Evolutionary conservation across 2,329 filamentous ascomycete species (phyloP).

Genomic region (Chrysosporium keratinophilum): DNA sequence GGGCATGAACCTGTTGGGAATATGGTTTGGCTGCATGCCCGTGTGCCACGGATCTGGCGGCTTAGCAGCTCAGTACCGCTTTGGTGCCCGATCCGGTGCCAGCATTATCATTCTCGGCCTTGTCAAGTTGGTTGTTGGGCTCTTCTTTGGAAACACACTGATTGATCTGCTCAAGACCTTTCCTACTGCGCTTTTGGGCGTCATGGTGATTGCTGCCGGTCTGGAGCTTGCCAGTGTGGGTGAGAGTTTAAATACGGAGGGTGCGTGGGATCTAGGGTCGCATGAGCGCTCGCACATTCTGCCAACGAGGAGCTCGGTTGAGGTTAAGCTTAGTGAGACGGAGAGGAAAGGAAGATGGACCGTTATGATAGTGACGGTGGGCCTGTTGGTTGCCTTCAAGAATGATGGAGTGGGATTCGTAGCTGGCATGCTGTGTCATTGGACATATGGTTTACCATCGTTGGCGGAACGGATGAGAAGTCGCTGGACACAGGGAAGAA

Average conservation of each 20-base stretch:
- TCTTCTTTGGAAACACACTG: slow-evolving; percentile 65
- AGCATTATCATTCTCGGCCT: slow-evolving; percentile 70
- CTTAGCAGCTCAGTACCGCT: slow-evolving; percentile 79
- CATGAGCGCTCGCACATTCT: slow-evolving; percentile 18
- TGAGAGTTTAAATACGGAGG: slow-evolving; percentile 67
- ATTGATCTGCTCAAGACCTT: slow-evolving; percentile 60
- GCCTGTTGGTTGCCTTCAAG: slow-evolving; percentile 69
- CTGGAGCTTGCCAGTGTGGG: slow-evolving; percentile 79
- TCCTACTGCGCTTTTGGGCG: slow-evolving; percentile 48
- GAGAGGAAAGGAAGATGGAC: slow-evolving; percentile 70
- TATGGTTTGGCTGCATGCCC: slow-evolving; percentile 93
- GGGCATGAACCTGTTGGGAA: slow-evolving; percentile 70
- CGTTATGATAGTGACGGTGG: slow-evolving; percentile 82
- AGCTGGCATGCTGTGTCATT: slow-evolving; percentile 70
- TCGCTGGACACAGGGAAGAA: slow-evolving; percentile 26
- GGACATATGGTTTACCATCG: slow-evolving; percentile 45
- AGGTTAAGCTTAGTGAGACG: slow-evolving; percentile 45
- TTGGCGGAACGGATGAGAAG: slow-evolving; percentile 21
- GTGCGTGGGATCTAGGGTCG: slow-evolving; percentile 48
- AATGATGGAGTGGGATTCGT: slow-evolving; percentile 84
- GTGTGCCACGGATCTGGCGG: slow-evolving; percentile 89
- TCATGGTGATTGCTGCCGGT: slow-evolving; percentile 85
- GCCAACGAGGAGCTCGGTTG: background rate
- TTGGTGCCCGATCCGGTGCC: slow-evolving; percentile 78
- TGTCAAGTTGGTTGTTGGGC: slow-evolving; percentile 63